Conservation (phyloP, 164 flowering plant species). For the Cinnamomum chago region DNA sequence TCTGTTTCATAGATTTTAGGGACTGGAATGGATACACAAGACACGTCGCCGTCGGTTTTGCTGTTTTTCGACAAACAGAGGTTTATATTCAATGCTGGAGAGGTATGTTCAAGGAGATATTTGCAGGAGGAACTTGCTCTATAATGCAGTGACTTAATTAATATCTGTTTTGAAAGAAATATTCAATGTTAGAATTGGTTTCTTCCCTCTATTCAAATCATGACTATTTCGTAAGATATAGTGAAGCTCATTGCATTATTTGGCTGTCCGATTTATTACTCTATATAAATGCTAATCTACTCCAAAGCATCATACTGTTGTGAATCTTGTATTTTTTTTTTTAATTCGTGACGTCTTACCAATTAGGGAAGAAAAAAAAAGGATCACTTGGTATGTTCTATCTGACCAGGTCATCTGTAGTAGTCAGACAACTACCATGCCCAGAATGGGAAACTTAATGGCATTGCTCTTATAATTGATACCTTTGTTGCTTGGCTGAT, state of each 20-base stretch:
- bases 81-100: constrained; percentile 95
- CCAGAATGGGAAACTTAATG: too few species aligned
- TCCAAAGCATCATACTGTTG: too few species aligned
- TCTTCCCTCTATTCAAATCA: not conserved
- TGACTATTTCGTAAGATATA: not conserved
- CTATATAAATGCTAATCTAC: too few species aligned
- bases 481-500: not conserved
- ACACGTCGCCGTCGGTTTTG: constrained; percentile 87
- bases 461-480: not conserved
- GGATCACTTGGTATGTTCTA: too few species aligned
- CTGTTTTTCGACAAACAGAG: constrained; percentile 94
- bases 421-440: too few species aligned
- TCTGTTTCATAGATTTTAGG: constrained; percentile 65
- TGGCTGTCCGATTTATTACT: too few species aligned
- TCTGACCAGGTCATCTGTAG: too few species aligned
- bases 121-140: constrained; percentile 1
- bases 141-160: not conserved
- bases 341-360: too few species aligned
- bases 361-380: too few species aligned
- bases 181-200: not conserved
- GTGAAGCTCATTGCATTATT: not conserved
- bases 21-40: constrained; percentile 99
- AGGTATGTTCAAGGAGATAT: constrained; percentile 38
- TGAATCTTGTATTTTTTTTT: too few species aligned
- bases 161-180: not conserved